Evolutionary conservation across 306 rosid genomes (phyloP), one percentile per base, ranked within the genome.

Genomic region (Cucurbita argyrosperma): DNA sequence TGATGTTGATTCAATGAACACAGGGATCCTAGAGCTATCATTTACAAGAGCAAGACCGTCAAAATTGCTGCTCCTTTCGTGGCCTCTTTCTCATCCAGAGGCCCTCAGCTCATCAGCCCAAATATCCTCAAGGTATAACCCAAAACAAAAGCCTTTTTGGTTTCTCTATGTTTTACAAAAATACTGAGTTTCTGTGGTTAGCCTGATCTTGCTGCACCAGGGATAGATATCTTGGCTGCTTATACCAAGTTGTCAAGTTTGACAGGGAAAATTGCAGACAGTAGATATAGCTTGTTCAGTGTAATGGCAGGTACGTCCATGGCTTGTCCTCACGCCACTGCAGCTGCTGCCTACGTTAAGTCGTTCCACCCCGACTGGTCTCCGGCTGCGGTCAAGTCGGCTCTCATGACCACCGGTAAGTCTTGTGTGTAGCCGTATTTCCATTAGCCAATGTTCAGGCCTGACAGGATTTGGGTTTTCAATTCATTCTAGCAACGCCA

Each of bases 171-270:
- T 43, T 46, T 46, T 56, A 1, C 10, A 11, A 38, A 4, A 43
- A 0, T 5, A 42, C 61, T 72, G 9, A 45, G 19, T 73, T 55
- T 55, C 35, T 53, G 1, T 56, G 52, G 51, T 2, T 86, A 93
- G 97, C 97, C 96, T 70, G 97, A 93, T 78, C 56, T 93, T 74
- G 78, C 85, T 43, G 98, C 98, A 16, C 96, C 96, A 13, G 98
- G 98, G 78, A 9, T 87, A 70, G 82, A 89, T 87, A 93, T 93
- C 40, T 79, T 93, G 63, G 94, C 97, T 63, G 96, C 80, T 42
- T 90, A 69, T 77, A 81, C 97, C 76, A 74, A 79, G 74, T 10
- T 85, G 47, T 47, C 80, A 65, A 70, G 87, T 26, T 0, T 83
- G 50, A 39, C 57, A 0, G 77, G 55, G 5, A 4, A 58, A 45